Conservation (phyloP, 768 basidiomycete genomes). For the Terana coerulea region DNA sequence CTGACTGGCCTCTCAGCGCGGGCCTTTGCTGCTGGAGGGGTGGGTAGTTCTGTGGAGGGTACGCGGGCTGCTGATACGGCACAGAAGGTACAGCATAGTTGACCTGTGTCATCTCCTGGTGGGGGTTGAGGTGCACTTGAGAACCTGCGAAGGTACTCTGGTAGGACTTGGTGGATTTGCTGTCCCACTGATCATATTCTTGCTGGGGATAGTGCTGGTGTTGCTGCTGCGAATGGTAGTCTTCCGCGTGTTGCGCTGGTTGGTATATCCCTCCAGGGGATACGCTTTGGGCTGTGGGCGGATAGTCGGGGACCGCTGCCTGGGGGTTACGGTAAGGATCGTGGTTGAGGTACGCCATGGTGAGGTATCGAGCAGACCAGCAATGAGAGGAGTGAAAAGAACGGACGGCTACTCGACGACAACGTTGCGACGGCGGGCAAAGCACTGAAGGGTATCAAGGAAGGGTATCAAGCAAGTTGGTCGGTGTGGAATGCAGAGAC, state of each 20-base stretch:
- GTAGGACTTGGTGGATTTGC: slow-evolving; percentile 55
- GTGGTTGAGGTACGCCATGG: slow-evolving; percentile 29
- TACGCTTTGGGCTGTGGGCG: slow-evolving; percentile 5
- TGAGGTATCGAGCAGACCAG: neutral
- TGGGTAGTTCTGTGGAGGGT: slow-evolving; percentile 27
- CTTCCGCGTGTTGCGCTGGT: slow-evolving; percentile 13
- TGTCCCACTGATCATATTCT: slow-evolving; percentile 38
- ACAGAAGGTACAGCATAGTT: slow-evolving; percentile 41
- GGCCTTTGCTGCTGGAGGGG: slow-evolving; percentile 42
- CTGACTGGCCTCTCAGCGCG: slow-evolving; percentile 43
- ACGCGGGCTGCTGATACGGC: slow-evolving; percentile 39
- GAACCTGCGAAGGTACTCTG: slow-evolving; percentile 66
- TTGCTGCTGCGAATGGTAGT: slow-evolving; percentile 11
- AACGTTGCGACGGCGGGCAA: neutral
- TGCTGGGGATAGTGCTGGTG: slow-evolving; percentile 15
- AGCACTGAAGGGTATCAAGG: too few relatives aligned
- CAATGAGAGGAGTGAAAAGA: slow-evolving; percentile 10
- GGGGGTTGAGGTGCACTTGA: slow-evolving; percentile 65
- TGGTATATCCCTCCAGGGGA: slow-evolving; percentile 9
- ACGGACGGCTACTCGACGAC: slow-evolving; percentile 11
- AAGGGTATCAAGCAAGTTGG: slow-evolving; percentile 4
- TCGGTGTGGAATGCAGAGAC: neutral
- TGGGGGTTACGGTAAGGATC: slow-evolving; percentile 20
- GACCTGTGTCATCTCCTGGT: slow-evolving; percentile 49
- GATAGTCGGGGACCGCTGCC: slow-evolving; percentile 1